Evolutionary conservation across 768 basidiomycete species (phyloP).

Genomic region (Multifurca ochricompacta): DNA sequence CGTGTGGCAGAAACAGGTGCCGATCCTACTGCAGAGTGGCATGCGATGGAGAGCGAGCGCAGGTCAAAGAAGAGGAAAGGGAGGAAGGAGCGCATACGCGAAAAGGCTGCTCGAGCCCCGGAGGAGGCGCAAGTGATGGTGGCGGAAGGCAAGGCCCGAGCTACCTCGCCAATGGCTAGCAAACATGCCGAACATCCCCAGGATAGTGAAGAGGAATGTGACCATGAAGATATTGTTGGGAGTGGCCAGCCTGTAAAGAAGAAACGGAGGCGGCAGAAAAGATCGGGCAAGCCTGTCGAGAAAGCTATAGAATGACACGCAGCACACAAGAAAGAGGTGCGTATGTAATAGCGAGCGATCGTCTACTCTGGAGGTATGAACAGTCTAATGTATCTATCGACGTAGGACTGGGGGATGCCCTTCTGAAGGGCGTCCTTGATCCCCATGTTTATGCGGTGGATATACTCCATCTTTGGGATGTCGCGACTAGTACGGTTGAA

Average conservation of each 20-base stretch:
- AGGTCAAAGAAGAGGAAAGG: slow-evolving; percentile 56
- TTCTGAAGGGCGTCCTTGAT: slow-evolving; percentile 6
- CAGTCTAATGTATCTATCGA: slow-evolving; percentile 13
- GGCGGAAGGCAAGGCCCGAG: slow-evolving; percentile 6
- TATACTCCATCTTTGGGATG: slow-evolving; percentile 15
- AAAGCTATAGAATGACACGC: background rate
- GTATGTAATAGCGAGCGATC: background rate
- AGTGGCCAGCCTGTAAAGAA: slow-evolving; percentile 28
- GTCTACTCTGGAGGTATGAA: slow-evolving; percentile 11
- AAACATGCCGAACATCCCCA: background rate
- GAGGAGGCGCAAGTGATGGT: slow-evolving; percentile 22
- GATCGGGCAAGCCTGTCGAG: slow-evolving; percentile 14
- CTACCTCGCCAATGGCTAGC: background rate
- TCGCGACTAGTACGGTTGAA: background rate
- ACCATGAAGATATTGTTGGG: slow-evolving; percentile 16
- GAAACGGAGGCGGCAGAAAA: slow-evolving; percentile 37
- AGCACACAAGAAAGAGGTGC: background rate
- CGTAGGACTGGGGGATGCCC: slow-evolving; percentile 6
- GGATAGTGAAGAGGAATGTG: slow-evolving; percentile 2
- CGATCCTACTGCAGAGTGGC: slow-evolving; percentile 14
- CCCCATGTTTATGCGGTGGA: slow-evolving; percentile 13
- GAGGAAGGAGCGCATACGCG: slow-evolving; percentile 58
- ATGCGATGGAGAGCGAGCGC: slow-evolving; percentile 23
- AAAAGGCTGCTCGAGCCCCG: slow-evolving; percentile 32
- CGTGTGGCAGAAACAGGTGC: slow-evolving; percentile 27